phyloP scores from a whole-genome alignment of 2,329 filamentous ascomycete genomes.

The Lecanicillium sp. region DNA sequence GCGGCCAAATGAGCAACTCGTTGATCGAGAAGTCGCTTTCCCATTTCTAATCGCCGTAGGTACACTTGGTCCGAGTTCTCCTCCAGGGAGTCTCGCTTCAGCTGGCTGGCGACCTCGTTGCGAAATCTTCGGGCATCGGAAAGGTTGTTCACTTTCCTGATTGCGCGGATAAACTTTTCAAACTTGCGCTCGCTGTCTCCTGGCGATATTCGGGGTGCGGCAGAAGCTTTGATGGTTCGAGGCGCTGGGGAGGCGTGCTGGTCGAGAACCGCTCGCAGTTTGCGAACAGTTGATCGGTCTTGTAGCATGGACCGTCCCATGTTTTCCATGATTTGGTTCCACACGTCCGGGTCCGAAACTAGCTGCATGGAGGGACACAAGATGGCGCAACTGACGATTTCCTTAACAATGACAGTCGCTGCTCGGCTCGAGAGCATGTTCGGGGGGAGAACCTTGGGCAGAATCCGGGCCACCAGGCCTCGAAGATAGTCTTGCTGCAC shows the following conservation, averaged over 20 bases:
- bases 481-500: conserved; percentile 87
- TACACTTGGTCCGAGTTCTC: conserved; percentile 82
- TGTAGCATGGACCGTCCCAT: conserved; percentile 82
- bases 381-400: conserved; percentile 90
- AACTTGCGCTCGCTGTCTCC: conserved; percentile 88
- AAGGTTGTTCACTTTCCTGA: conserved; percentile 81
- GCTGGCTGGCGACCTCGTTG: conserved; percentile 85
- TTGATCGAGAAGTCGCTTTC: conserved; percentile 83
- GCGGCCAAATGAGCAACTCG: conserved; percentile 76
- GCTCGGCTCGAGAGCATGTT: conserved; percentile 72
- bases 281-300: conserved; percentile 90
- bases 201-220: conserved; percentile 73
- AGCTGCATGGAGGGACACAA: conserved; percentile 74
- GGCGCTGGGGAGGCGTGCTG: conserved; percentile 84
- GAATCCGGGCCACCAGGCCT: conserved; percentile 61
- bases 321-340: conserved; percentile 94
- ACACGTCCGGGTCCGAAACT: conserved; percentile 87
- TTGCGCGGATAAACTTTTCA: conserved; percentile 86
- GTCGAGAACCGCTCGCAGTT: conserved; percentile 84
- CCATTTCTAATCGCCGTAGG: conserved; percentile 82
- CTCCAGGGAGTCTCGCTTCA: conserved; percentile 75
- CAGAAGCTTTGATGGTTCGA: conserved; percentile 54
- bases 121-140: conserved; percentile 90
- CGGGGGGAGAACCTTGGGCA: conserved; percentile 69
- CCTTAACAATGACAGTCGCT: conserved; percentile 74